Conservation (phyloP, 73 alveolate genomes). For the Stentor coeruleus region DNA sequence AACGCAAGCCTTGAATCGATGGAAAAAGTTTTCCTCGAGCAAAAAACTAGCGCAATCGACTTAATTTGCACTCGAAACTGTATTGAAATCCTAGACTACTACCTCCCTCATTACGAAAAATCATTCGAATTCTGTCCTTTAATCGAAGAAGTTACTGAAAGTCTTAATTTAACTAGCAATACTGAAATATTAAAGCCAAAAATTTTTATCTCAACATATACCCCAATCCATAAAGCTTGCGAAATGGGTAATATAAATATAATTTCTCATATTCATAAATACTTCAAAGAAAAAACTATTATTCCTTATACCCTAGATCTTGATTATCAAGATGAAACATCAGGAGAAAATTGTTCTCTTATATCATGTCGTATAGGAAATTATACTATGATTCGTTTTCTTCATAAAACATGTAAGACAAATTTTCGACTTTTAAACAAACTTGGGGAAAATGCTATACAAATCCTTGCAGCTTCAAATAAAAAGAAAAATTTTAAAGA, state of each 20-base stretch:
- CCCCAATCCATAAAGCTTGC: constrained; percentile 24
- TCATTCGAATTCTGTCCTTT: background rate
- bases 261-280: background rate
- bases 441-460: constrained; percentile 22
- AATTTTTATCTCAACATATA: background rate
- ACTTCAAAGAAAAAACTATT: constrained; percentile 5
- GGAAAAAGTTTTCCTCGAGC: background rate
- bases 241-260: constrained; percentile 16
- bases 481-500: constrained; percentile 11
- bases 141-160: background rate
- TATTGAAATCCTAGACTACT: background rate
- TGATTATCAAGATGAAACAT: background rate
- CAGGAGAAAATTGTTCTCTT: constrained; percentile 33
- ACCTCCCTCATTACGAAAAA: background rate
- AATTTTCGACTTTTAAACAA: constrained; percentile 8
- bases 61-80: background rate
- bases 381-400: background rate
- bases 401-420: background rate
- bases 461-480: constrained; percentile 1
- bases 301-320: constrained; percentile 2
- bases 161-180: background rate
- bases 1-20: background rate
- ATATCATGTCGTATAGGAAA: constrained; percentile 18
- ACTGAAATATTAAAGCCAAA: background rate
- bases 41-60: background rate